Base-by-base conservation (phyloP, 305 asterid species). In the Solanum hybrid region DNA sequence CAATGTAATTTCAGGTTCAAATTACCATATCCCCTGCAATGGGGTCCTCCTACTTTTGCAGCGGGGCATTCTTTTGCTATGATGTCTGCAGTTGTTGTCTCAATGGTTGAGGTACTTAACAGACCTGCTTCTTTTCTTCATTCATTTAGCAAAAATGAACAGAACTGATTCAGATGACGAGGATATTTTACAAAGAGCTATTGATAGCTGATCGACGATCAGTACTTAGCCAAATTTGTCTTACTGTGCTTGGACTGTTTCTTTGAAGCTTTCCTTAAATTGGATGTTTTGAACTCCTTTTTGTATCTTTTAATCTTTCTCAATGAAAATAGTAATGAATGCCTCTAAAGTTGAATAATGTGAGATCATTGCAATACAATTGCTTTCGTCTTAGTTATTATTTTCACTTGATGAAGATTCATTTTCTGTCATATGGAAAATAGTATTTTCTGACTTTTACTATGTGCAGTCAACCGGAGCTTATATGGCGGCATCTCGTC, bases 21-120 rank as follows among this genome's bases (percentile, higher is more conserved):
- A 90, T 95, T 97, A 89, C 99, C 99, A 0, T 97, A 97, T 91
- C 99, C 99, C 76, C 94, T 97, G 91, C 99, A 97, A 87, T 97
- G 99, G 99, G 99, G 99, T 12, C 94, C 99, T 4, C 99, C 99
- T 81, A 97, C 99, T n/a, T 97, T 97, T 87, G 92, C 96, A 0
- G 98, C 96, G 17, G 98, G 99, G 68, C 99, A 97, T 90, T 91
- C 93, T 89, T 94, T 97, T 38, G 99, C 99, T 77, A 96, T 96
- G 99, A 97, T 97, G 98, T 96, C 99, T 85, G 97, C 99, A 89
- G 99, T 96, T 92, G 98, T 97, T 33, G 99, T 97, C 80, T 97
- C 99, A 41, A 97, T 97, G 99, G 96, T 96, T 86, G 99, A 97
- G 99, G 99, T 97, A 95, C 38, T 89, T 24, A 33, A 32, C 57